Evolutionary conservation across 495 filamentous ascomycete species (phyloP), one percentile per base, ranked within the genome.

Genomic region (Penicillium chermesinum): DNA sequence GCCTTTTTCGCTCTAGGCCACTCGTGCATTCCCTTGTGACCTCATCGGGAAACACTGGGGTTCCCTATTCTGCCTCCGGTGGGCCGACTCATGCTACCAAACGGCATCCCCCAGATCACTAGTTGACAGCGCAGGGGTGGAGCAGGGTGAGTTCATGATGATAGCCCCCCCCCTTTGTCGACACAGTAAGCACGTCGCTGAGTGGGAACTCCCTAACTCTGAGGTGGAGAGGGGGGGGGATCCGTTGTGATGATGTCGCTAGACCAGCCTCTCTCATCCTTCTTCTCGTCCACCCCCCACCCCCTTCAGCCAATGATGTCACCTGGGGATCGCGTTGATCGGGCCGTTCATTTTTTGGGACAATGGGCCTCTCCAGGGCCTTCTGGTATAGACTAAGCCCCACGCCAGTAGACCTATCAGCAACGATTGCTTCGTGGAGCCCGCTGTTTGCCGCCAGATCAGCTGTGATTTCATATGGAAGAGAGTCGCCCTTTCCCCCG

Each of bases 11-110:
- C 20, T 35, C 41, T 50, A 39, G 42, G 50, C 50, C 55, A 52
- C 41, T 45, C 18, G 9, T 19, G 36, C 56, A 62, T 62, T 62
- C 53, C 54, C 49, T 48, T 52, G 64, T 70, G 64, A 70, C 62
- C 63, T 67, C 66, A 70, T 65, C 48, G 52, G 53, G 42, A 48
- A 30, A 12, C 42, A 30, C 25, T 30, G 25, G 25, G 25, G 25
- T 10, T 18, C 38, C 18, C 18, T 54, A 45, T 49, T 38, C 56
- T 46, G 47, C 55, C 38, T 25, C 38, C 19, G 41, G 57, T 56
- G 58, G 53, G 53, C 18, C 58, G 22, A 50, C 17, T 54, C 48
- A 54, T 54, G 37, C 43, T 48, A 44, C 46, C 35, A 40, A 16
- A 30, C 4, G 4, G 25, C 25, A 30, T 10, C 10, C 10, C 25